A percentile compares a stretch with the other conserved stretches of the same genome.
Conservation (phyloP, 768 basidiomycete genomes). For the Boletus eberwhitei region DNA sequence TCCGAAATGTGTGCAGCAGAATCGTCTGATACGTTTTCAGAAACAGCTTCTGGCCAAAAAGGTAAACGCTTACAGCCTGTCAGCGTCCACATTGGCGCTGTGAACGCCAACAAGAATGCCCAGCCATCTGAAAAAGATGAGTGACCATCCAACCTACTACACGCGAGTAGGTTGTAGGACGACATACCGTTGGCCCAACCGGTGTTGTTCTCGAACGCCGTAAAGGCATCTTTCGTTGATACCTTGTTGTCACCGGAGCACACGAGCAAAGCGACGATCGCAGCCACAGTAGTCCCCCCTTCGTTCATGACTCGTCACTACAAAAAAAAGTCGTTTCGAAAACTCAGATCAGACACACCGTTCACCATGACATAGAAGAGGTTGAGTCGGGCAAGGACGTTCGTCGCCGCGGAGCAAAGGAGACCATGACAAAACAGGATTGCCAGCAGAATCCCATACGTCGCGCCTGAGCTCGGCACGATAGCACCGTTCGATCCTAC, state of each 20-base stretch:
- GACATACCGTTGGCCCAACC: constrained; percentile 61
- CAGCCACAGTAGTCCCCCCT: constrained; percentile 66
- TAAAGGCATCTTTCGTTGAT: constrained; percentile 68
- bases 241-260: constrained; percentile 53
- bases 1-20: constrained; percentile 76
- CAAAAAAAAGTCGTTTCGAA: neutral
- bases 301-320: neutral
- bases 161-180: neutral
- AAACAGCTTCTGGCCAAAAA: neutral
- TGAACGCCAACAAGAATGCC: constrained; percentile 72
- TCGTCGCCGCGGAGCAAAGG: constrained; percentile 69
- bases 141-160: neutral
- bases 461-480: constrained; percentile 54
- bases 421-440: constrained; percentile 66
- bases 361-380: constrained; percentile 67
- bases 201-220: constrained; percentile 65
- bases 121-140: constrained; percentile 50
- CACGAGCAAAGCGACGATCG: constrained; percentile 58
- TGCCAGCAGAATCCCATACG: constrained; percentile 63
- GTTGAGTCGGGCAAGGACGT: constrained; percentile 63
- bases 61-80: constrained; percentile 57
- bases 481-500: constrained; percentile 54
- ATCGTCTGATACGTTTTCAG: constrained; percentile 46
- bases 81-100: constrained; percentile 76
- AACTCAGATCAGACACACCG: constrained; percentile 35